phyloP scores from a whole-genome alignment of 345 rosid genomes.

The Nasturtium officinale region DNA sequence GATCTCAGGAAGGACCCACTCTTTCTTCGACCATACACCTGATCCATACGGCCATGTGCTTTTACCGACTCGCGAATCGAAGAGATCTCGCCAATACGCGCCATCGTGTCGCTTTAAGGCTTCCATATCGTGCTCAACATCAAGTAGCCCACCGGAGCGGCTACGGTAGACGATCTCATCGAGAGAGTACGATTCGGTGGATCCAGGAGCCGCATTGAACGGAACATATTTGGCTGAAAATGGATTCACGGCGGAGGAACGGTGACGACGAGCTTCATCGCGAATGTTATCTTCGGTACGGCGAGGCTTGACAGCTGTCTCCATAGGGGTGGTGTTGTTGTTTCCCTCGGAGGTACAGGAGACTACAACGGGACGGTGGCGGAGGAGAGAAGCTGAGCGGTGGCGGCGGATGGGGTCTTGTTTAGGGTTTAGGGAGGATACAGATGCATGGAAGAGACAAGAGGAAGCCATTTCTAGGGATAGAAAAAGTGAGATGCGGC shows the following conservation, averaged over 20 bases:
- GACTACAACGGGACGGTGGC: slow-evolving; percentile 31
- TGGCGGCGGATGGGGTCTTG: slow-evolving; percentile 40
- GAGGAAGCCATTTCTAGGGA: slow-evolving; percentile 48
- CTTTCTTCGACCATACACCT: slow-evolving; percentile 92
- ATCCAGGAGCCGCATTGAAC: slow-evolving; percentile 57
- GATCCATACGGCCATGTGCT: slow-evolving; percentile 89
- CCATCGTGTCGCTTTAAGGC: slow-evolving; percentile 71
- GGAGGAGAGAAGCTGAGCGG: slow-evolving; percentile 17
- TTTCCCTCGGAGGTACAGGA: slow-evolving; percentile 45
- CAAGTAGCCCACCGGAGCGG: slow-evolving; percentile 81
- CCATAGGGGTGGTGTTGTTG: slow-evolving; percentile 31
- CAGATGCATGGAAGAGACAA: slow-evolving; percentile 41
- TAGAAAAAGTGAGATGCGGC: slow-evolving; percentile 42
- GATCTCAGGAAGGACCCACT: slow-evolving; percentile 89
- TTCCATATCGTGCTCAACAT: slow-evolving; percentile 79
- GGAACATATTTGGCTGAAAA: slow-evolving; percentile 85
- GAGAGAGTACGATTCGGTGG: slow-evolving; percentile 71
- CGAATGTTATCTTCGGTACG: slow-evolving; percentile 57
- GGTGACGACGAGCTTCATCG: slow-evolving; percentile 71
- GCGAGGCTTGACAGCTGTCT: slow-evolving; percentile 39
- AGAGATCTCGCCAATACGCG: slow-evolving; percentile 70
- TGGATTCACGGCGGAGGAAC: slow-evolving; percentile 43
- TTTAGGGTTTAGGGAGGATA: slow-evolving; percentile 42
- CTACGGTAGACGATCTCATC: slow-evolving; percentile 88
- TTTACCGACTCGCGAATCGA: slow-evolving; percentile 86